Conservation (phyloP, 2,329 filamentous ascomycete species). For the Aspergillus persii region DNA sequence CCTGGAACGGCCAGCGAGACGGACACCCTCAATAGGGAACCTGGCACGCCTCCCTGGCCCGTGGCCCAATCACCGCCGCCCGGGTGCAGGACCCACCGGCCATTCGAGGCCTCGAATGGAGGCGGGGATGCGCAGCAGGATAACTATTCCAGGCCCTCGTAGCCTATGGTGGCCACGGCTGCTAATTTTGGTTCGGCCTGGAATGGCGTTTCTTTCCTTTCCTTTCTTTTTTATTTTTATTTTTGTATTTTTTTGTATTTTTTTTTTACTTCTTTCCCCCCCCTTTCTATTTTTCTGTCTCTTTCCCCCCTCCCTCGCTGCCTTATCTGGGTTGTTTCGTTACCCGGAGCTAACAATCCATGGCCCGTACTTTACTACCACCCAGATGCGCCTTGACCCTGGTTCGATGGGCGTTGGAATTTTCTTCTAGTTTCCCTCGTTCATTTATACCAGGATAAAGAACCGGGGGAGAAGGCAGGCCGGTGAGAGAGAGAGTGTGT, state of each 20-base stretch:
- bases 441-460: not conserved
- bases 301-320: not conserved
- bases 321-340: not conserved
- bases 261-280: no score
- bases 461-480: not conserved
- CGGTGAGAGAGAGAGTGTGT: not conserved
- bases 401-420: not conserved
- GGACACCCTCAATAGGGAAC: constrained; percentile 15
- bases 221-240: not conserved
- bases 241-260: no score
- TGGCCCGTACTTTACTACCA: not conserved
- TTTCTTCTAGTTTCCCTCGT: not conserved
- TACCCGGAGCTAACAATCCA: not conserved
- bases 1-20: constrained; percentile 7
- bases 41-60: constrained; percentile 12
- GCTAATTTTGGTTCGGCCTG: constrained; percentile 19
- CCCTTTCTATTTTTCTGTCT: not conserved
- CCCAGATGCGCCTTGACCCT: not conserved
- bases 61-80: constrained; percentile 14
- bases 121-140: constrained; percentile 18
- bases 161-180: constrained; percentile 9
- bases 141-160: constrained; percentile 9
- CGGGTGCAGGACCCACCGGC: not conserved
- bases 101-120: constrained; percentile 23
- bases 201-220: constrained; percentile 5